A percentile compares a stretch with the other conserved stretches of the same genome.
phyloP scores from a whole-genome alignment of 2,329 filamentous ascomycete species.

The Aspergillus brunneoviolaceus region DNA sequence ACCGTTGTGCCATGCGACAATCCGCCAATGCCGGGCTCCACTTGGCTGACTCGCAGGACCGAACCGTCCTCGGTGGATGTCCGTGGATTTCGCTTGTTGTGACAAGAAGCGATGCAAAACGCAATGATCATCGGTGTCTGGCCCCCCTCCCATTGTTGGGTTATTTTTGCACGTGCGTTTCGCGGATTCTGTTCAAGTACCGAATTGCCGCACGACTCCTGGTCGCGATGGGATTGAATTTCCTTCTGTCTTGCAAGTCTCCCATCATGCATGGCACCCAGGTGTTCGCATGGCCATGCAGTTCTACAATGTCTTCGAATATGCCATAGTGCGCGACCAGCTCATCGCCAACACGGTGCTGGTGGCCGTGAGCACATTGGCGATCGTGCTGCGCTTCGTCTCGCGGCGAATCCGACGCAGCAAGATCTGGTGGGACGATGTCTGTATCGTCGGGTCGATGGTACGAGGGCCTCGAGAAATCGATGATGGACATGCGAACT shows the following conservation, averaged over 20 bases:
- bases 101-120: background rate
- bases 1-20: background rate
- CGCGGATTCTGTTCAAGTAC: constrained; percentile 1
- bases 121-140: constrained; percentile 3
- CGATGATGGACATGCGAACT: background rate
- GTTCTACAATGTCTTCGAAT: constrained; percentile 18
- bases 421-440: constrained; percentile 34
- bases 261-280: background rate
- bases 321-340: constrained; percentile 18
- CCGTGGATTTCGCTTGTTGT: background rate
- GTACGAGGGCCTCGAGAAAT: background rate
- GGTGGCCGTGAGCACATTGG: constrained; percentile 26
- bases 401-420: constrained; percentile 28
- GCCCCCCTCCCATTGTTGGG: background rate
- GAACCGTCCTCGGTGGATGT: background rate
- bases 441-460: constrained; percentile 23
- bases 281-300: constrained; percentile 1
- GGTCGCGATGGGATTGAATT: too few species aligned
- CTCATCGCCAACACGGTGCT: constrained; percentile 25
- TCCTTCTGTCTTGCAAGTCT: background rate
- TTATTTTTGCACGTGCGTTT: background rate
- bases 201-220: background rate
- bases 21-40: background rate
- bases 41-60: background rate
- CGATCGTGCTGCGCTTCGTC: constrained; percentile 30